A percentile compares a stretch with the other conserved stretches of the same genome.
Conservation (phyloP, 2,329 filamentous ascomycete species). For the Colletotrichum australisinense region DNA sequence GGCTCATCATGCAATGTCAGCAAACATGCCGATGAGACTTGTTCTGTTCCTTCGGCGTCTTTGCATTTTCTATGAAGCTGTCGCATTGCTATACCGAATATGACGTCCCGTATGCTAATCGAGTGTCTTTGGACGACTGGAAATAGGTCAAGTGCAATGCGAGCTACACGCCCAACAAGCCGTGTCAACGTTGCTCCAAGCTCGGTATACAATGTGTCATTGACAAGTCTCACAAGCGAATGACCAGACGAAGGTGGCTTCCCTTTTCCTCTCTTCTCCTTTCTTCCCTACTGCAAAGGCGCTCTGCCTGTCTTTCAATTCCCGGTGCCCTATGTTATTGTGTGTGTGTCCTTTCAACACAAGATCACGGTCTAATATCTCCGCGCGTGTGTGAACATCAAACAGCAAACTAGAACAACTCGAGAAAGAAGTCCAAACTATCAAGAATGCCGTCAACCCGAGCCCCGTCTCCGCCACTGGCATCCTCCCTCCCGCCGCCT, state of each 20-base stretch:
- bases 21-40: not conserved
- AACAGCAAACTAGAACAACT: conserved; percentile 62
- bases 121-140: not conserved
- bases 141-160: conserved; percentile 58
- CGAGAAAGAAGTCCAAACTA: conserved; percentile 38
- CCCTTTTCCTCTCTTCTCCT: not conserved
- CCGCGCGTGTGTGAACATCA: not conserved
- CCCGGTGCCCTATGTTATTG: not conserved
- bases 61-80: not conserved
- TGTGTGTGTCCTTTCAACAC: not conserved
- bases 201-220: conserved; percentile 56
- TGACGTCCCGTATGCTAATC: conserved; percentile 1
- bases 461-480: conserved; percentile 20
- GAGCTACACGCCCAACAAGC: conserved; percentile 50
- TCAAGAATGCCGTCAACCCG: conserved; percentile 49
- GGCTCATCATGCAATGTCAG: conserved; percentile 3
- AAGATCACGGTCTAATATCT: conserved; percentile 15
- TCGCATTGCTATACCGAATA: not conserved
- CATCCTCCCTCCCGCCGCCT: conserved; percentile 3
- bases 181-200: conserved; percentile 59
- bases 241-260: conserved; percentile 55
- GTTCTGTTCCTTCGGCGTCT: not conserved
- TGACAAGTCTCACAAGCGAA: conserved; percentile 59
- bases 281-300: not conserved
- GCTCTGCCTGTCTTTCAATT: not conserved